phyloP scores from a whole-genome alignment of 352 stramenopile species.

The Hyaloperonospora arabidopsidis region DNA sequence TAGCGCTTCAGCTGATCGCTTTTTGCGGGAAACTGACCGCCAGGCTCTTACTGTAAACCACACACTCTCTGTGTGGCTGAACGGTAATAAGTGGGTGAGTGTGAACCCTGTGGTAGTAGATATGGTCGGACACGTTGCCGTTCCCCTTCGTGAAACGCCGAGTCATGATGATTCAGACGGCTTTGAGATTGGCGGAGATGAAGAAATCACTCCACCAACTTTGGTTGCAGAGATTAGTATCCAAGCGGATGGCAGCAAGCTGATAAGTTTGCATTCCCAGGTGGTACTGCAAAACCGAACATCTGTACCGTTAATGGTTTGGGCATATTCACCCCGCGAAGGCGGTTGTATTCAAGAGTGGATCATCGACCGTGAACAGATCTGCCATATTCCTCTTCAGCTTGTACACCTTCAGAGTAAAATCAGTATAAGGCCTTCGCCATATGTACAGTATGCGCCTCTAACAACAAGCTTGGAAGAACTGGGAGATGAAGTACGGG shows the following conservation, averaged over 20 bases:
- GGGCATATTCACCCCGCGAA: slow-evolving; percentile 79
- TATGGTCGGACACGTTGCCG: slow-evolving; percentile 79
- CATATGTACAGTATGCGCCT: slow-evolving; percentile 79
- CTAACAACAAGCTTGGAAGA: slow-evolving; percentile 75
- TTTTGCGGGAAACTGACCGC: slow-evolving; percentile 60
- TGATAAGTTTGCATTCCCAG: slow-evolving; percentile 84
- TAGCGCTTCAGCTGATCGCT: slow-evolving; percentile 66
- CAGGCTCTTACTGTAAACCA: slow-evolving; percentile 79
- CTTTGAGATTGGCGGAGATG: slow-evolving; percentile 31
- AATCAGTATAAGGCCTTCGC: slow-evolving; percentile 79
- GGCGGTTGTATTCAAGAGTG: slow-evolving; percentile 69
- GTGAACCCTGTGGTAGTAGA: slow-evolving; percentile 80
- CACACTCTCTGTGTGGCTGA: slow-evolving; percentile 80
- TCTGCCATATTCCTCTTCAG: slow-evolving; percentile 75
- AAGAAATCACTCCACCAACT: slow-evolving; percentile 59
- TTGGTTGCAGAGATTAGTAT: slow-evolving; percentile 83
- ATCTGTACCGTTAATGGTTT: slow-evolving; percentile 81
- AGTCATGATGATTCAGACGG: slow-evolving; percentile 26
- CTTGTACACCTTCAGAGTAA: slow-evolving; percentile 83
- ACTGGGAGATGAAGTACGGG: slow-evolving; percentile 60
- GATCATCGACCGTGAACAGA: slow-evolving; percentile 77
- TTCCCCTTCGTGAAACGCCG: slow-evolving; percentile 53
- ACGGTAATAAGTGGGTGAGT: slow-evolving; percentile 84
- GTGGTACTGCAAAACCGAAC: slow-evolving; percentile 83
- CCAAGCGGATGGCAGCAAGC: slow-evolving; percentile 80